Conservation (phyloP, 805 yeast genomes). For the Kodamaea neixiangensis region DNA sequence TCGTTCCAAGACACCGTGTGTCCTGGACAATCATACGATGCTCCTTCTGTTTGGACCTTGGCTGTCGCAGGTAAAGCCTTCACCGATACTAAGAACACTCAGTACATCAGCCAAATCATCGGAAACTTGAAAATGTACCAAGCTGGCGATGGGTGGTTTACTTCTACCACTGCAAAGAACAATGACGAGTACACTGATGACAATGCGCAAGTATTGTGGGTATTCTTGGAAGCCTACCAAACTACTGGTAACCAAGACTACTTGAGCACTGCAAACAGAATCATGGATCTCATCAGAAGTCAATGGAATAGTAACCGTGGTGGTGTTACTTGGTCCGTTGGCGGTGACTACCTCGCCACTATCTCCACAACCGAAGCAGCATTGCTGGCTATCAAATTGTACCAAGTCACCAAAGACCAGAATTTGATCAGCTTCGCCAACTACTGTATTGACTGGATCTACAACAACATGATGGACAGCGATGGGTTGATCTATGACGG, state of each 20-base stretch:
- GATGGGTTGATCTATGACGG: slow-evolving; percentile 17
- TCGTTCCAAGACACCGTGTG: slow-evolving; percentile 13
- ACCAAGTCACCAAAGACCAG: slow-evolving; percentile 10
- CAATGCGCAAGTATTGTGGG: slow-evolving; percentile 19
- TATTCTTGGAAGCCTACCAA: slow-evolving; percentile 14
- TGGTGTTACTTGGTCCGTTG: slow-evolving; percentile 15
- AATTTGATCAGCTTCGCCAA: slow-evolving; percentile 12
- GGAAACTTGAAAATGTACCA: slow-evolving; percentile 12
- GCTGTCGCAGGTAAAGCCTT: slow-evolving; percentile 18
- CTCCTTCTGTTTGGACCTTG: slow-evolving; percentile 16
- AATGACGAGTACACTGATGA: slow-evolving; percentile 17
- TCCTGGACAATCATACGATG: slow-evolving; percentile 2
- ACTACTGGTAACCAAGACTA: slow-evolving; percentile 8
- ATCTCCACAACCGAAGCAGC: slow-evolving; percentile 19
- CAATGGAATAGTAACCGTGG: slow-evolving; percentile 13
- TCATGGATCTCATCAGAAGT: slow-evolving; percentile 11
- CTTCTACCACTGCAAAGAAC: slow-evolving; percentile 13
- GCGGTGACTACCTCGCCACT: slow-evolving; percentile 15
- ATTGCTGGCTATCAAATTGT: slow-evolving; percentile 15
- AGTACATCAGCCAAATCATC: slow-evolving; percentile 5
- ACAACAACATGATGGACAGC: slow-evolving; percentile 14
- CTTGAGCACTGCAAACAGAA: slow-evolving; percentile 10
- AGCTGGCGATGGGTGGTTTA: slow-evolving; percentile 14
- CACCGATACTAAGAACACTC: slow-evolving; percentile 6
- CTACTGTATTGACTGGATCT: slow-evolving; percentile 14